Evolutionary conservation across 352 stramenopile genomes (phyloP), one percentile per base, ranked within the genome.

Genomic region (Discostella stelligera): DNA sequence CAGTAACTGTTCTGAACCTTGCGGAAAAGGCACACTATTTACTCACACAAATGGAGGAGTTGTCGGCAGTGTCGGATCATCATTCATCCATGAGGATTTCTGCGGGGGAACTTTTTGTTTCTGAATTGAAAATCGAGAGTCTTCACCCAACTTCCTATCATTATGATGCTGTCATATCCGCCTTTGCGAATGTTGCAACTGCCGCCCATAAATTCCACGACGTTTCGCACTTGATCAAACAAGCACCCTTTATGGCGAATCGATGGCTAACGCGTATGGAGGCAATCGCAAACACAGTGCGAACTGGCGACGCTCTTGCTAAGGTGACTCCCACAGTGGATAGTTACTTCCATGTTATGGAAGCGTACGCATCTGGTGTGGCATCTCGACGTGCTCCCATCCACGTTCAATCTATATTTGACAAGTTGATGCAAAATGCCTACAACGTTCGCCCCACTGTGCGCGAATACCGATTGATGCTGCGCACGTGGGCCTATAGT

Each of bases 191-290:
- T 66, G 70, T 70, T 50, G 41, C 61, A 18, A 83, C 50, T 61
- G 56, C 58, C 20, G 53, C 67, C 18, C 21, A 68, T 39, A 30
- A 73, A 54, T 54, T 50, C 5, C 56, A 76, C 20, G 76, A 74
- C 53, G 58, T 56, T 25, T 68, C 60, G 25, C 60, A 75, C n/a
- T 61, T 71, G n/a, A 77, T 54, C 8, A 83, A 82, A 55, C 84
- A 83, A 53, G 80, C 87, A 65, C 87, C 85, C 11, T 83, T 88
- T 67, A 78, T 87, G 62, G 74, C 83, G n/a, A 72, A 85, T 68
- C 74, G 75, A 39, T 79, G 87, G 52, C 70, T 90, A n/a, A 58
- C 83, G 68, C 73, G 69, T n/a, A 83, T 89, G 76, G 74, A 88
- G 71, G 71, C 64, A 14, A 59, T 82, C 20, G 49, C 68, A 10